phyloP scores from a whole-genome alignment of 78 protist species.

The Dictyostelium intermedium region DNA sequence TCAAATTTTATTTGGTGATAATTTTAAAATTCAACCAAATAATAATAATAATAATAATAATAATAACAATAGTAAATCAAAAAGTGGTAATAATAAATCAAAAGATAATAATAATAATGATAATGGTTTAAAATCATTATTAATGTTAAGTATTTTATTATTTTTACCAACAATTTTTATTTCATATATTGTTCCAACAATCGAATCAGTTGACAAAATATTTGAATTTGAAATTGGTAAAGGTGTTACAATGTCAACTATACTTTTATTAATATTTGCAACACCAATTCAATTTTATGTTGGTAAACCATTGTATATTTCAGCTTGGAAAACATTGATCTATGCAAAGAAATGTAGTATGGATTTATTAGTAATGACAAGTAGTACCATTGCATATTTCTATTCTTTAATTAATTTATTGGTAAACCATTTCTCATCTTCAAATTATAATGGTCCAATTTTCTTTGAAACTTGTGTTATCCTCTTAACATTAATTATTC shows the following conservation, averaged over 20 bases:
- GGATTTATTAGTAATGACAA: conserved; percentile 83
- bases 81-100: background rate
- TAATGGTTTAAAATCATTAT: background rate
- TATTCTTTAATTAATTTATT: conserved; percentile 78
- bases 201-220: background rate
- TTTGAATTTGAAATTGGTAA: background rate
- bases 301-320: conserved; percentile 76
- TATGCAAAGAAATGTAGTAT: conserved; percentile 62
- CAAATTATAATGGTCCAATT: background rate
- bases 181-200: background rate
- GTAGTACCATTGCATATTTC: conserved; percentile 81
- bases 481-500: conserved; percentile 89
- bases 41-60: background rate
- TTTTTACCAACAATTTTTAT: conserved; percentile 29
- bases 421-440: background rate
- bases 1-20: background rate
- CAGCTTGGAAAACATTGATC: conserved; percentile 40
- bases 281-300: conserved; percentile 77
- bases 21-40: background rate
- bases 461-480: conserved; percentile 79
- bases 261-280: conserved; percentile 25
- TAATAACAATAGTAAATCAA: background rate
- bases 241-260: background rate
- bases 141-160: background rate
- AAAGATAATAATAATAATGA: background rate